A percentile compares a stretch with the other conserved stretches of the same genome.
phyloP scores from a whole-genome alignment of 2,329 filamentous ascomycete genomes.

The Fusarium sp. region DNA sequence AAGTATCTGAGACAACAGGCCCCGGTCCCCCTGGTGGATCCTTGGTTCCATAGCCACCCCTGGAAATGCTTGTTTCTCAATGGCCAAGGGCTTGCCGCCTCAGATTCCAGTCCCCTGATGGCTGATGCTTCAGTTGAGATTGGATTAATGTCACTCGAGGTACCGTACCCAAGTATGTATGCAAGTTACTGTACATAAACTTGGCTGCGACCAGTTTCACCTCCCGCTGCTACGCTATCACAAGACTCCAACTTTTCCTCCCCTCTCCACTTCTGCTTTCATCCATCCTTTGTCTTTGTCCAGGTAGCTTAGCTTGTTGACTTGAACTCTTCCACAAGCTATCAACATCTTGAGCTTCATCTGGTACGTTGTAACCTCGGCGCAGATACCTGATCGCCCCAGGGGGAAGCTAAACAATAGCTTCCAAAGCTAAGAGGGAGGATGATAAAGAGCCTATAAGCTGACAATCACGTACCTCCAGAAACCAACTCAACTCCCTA shows the following conservation, averaged over 20 bases:
- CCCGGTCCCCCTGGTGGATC: not conserved
- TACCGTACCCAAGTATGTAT: not conserved
- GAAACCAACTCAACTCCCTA: not conserved
- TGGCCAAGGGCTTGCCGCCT: constrained; percentile 25
- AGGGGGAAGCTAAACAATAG: not conserved
- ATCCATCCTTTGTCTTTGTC: not conserved
- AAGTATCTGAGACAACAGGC: not conserved
- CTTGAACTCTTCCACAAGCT: not conserved
- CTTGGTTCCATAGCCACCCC: constrained; percentile 20
- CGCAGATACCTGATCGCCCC: not conserved
- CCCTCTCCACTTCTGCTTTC: constrained; percentile 3
- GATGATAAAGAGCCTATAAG: constrained; percentile 3
- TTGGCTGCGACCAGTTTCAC: constrained; percentile 1
- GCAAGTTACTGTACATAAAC: too few relatives aligned
- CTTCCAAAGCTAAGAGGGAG: not conserved
- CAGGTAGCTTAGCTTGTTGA: too few relatives aligned
- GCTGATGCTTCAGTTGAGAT: constrained; percentile 36
- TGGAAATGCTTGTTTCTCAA: constrained; percentile 38
- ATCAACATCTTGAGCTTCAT: constrained; percentile 1
- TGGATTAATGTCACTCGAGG: constrained; percentile 24
- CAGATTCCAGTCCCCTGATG: constrained; percentile 28
- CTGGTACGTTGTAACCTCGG: constrained; percentile 16
- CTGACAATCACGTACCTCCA: constrained; percentile 24
- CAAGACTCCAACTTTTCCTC: not conserved
- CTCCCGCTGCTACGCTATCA: not conserved